Base-by-base conservation (phyloP, 2,329 filamentous ascomycete species). In the Ambrosiella beaveri region DNA sequence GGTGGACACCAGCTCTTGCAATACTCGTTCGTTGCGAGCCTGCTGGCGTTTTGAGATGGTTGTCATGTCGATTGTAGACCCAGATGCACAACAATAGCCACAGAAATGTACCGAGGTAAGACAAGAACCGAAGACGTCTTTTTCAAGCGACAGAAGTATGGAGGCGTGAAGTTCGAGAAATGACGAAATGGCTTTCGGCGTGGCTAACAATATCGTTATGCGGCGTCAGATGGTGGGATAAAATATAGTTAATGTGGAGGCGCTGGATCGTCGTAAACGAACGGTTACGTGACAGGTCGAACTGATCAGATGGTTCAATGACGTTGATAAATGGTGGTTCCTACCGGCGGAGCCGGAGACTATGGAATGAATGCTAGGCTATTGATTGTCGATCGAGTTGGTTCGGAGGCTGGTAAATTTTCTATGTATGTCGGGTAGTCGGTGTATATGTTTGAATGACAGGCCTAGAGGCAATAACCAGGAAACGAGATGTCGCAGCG, bases 21-120 rank as follows among this genome's bases (percentile, higher is more conserved):
- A 77, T 58, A 81, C 76, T 68, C 88, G 88, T 75, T 98, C 93
- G 71, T 98, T 96, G 72, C 93, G 90, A 76, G 86, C 88, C 78
- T 96, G 91, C 74, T 96, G 88, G 72, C 93, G 88, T 79, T 97
- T 98, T 7, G 59, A 61, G 37, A 58, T 58, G 19, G 53, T 47
- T n/a, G 59, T 53, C 59, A 61, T 61, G 39, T 15, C 62, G 9
- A 15, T 8, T 47, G n/a, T 8, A 15, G n/a, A 13, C 13, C n/a
- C 3, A 47, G n/a, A 15, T 47, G 44, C 7, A 15, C n/a, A 15
- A 8, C 8, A 47, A 8, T n/a, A 47, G 27, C 5, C 27, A 27
- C 7, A 8, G 44, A 17, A 15, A n/a, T 47, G 44, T 47, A 47
- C n/a, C 7, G 44, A 47, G 6, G n/a, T 17, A 17, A 12, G n/a